Percentiles rank a stretch among this genome's conserved stretches.
These are phyloP conservation scores for Myxozyma vanderwaltii DNA, from an alignment of 805 yeast species.

Conservation along the genomic window DNA sequence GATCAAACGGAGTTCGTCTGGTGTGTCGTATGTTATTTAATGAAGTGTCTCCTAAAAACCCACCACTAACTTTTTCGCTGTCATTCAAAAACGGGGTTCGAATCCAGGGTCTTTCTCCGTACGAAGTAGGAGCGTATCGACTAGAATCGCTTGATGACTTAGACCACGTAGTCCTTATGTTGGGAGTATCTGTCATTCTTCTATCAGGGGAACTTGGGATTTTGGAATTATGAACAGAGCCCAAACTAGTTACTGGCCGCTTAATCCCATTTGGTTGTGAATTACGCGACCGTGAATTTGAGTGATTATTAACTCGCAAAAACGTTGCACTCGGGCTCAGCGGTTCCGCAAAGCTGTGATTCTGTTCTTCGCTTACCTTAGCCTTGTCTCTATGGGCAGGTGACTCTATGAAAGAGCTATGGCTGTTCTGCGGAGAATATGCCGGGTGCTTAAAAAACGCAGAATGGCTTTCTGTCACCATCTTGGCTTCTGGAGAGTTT, in stretches of 20 bases:
- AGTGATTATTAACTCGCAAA: background rate
- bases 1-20: constrained; percentile 1
- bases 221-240: background rate
- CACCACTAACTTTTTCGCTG: background rate
- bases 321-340: background rate
- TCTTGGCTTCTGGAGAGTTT: background rate
- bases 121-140: background rate
- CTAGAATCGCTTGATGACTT: background rate
- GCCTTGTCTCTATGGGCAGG: background rate
- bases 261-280: background rate
- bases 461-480: background rate
- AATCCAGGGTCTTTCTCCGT: background rate
- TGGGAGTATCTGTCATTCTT: background rate
- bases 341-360: background rate
- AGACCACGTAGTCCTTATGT: background rate
- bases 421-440: background rate
- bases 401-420: background rate
- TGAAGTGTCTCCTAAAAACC: background rate
- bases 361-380: background rate
- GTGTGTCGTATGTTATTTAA: background rate
- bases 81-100: background rate
- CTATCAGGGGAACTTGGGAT: background rate
- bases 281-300: background rate
- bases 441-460: background rate
- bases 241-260: constrained; percentile 3